These are phyloP conservation scores for Colletotrichum sp. DNA, from an alignment of 2,329 filamentous ascomycete species.

Conservation along the genomic window DNA sequence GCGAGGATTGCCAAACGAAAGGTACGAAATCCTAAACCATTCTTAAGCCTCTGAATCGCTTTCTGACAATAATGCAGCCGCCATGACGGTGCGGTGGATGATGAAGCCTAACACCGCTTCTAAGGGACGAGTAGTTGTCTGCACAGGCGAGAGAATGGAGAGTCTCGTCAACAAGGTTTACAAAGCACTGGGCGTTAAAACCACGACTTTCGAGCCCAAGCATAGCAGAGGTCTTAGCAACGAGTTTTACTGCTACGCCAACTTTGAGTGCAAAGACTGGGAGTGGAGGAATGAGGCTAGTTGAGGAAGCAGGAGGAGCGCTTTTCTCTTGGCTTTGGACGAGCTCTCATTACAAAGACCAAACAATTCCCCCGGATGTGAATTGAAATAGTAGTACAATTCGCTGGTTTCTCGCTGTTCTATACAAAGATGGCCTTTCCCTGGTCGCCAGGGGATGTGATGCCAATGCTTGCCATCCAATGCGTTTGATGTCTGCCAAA, in stretches of 20 bases:
- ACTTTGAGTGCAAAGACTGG: slow-evolving; percentile 70
- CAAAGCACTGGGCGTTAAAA: slow-evolving; percentile 61
- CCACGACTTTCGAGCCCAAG: slow-evolving; percentile 71
- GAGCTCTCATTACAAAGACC: background rate
- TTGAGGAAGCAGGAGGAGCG: background rate
- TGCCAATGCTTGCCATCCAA: background rate
- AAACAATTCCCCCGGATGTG: background rate
- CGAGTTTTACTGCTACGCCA: slow-evolving; percentile 81
- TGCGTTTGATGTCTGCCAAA: background rate
- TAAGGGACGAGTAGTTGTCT: slow-evolving; percentile 62
- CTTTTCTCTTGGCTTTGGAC: background rate
- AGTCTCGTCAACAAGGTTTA: slow-evolving; percentile 71
- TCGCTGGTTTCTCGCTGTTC: slow-evolving; percentile 8
- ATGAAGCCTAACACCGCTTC: slow-evolving; percentile 44
- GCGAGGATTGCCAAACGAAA: slow-evolving; percentile 82
- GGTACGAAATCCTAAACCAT: slow-evolving; percentile 44
- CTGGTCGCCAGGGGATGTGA: background rate
- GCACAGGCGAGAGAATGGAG: slow-evolving; percentile 81
- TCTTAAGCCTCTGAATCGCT: background rate
- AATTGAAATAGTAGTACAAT: background rate
- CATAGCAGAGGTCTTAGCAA: slow-evolving; percentile 80
- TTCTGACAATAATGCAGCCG: slow-evolving; percentile 51
- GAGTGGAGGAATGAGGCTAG: slow-evolving; percentile 35
- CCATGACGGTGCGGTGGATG: slow-evolving; percentile 78
- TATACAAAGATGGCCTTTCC: slow-evolving; percentile 2